Evolutionary conservation across 306 rosid genomes (phyloP).

Genomic region (Pueraria montana): DNA sequence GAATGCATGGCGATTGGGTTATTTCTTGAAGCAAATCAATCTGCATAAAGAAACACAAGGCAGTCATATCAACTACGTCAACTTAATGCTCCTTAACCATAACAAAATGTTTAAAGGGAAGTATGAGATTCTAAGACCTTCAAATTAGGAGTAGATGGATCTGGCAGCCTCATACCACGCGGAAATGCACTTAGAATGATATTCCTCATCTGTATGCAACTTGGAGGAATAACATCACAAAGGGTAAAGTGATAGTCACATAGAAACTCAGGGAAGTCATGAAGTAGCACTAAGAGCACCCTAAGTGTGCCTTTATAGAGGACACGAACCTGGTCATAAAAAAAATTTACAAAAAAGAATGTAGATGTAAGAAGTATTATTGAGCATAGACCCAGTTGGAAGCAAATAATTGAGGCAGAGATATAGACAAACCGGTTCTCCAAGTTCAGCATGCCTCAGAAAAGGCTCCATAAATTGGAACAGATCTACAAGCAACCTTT

Average conservation of each 20-base stretch:
- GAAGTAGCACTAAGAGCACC: constrained; percentile 95
- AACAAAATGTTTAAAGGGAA: constrained; percentile 7
- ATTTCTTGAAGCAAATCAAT: constrained; percentile 95
- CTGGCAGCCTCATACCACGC: constrained; percentile 96
- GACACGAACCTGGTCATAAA: constrained; percentile 70
- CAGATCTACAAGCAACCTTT: constrained; percentile 89
- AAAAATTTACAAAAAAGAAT: constrained; percentile 34
- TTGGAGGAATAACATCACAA: constrained; percentile 96
- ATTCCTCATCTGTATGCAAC: constrained; percentile 98
- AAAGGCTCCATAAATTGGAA: constrained; percentile 98
- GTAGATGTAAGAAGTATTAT: background rate
- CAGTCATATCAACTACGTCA: constrained; percentile 15
- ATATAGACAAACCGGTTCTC: constrained; percentile 72
- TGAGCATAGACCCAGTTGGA: background rate
- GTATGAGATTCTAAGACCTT: constrained; percentile 62
- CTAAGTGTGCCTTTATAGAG: constrained; percentile 96
- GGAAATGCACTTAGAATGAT: constrained; percentile 98
- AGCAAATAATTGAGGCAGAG: constrained; percentile 36
- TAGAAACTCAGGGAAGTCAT: constrained; percentile 95
- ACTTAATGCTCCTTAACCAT: background rate
- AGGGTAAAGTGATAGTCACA: constrained; percentile 97
- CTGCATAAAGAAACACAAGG: constrained; percentile 57
- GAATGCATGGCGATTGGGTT: constrained; percentile 86
- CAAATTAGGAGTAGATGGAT: constrained; percentile 92
- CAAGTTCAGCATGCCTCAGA: constrained; percentile 95